These are phyloP conservation scores for Naganishia albida DNA, from an alignment of 1,284 basidiomycete species.

Conservation along the genomic window DNA sequence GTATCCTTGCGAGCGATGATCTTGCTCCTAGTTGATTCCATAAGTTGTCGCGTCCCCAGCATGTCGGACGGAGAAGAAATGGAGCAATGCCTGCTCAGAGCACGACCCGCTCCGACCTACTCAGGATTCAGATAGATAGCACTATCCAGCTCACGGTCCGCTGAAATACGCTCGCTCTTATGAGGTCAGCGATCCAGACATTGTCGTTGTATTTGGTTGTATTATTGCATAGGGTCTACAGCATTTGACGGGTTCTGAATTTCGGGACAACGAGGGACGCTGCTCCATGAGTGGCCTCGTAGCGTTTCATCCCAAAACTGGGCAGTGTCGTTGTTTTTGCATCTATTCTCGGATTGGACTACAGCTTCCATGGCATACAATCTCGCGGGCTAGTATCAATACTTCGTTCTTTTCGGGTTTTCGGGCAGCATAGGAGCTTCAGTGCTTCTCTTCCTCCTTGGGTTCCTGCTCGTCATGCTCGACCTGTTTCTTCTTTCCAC, in stretches of 20 bases:
- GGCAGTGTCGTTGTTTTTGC: background rate
- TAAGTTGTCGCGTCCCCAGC: background rate
- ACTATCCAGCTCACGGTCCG: too few relatives aligned
- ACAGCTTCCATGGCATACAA: conserved; percentile 31
- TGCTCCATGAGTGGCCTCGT: too few relatives aligned
- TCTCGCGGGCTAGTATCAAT: background rate
- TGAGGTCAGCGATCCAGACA: background rate
- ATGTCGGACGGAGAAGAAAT: conserved; percentile 19
- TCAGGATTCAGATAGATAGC: background rate
- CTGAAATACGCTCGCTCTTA: too few relatives aligned
- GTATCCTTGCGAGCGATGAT: background rate
- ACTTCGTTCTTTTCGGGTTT: background rate
- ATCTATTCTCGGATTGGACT: conserved; percentile 25
- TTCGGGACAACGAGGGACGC: too few relatives aligned
- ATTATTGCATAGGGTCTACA: conserved; percentile 2
- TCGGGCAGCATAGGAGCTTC: conserved; percentile 4
- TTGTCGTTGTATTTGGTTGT: conserved; percentile 17
- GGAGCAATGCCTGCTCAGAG: conserved; percentile 4
- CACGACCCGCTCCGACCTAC: conserved; percentile 7
- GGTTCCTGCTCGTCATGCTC: conserved; percentile 33
- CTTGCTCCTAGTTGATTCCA: background rate
- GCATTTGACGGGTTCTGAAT: background rate
- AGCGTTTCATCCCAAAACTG: too few relatives aligned
- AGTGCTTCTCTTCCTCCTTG: conserved; percentile 30
- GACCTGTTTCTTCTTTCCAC: conserved; percentile 39